Conservation (phyloP, 2,329 filamentous ascomycete species). For the Fusarium nodosum region DNA sequence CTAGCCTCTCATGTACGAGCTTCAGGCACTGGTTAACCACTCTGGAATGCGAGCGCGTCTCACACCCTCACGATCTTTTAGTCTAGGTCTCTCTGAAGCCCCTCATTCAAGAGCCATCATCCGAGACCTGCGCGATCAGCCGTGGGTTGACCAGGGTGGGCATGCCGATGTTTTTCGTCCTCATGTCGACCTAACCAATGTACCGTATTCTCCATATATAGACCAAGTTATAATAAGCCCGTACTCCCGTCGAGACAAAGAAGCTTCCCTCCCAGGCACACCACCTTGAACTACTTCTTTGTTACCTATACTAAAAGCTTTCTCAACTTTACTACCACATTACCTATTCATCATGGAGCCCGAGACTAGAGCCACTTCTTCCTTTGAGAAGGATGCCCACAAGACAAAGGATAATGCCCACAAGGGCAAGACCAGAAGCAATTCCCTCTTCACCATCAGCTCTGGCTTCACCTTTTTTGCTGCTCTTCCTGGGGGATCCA, state of each 20-base stretch:
- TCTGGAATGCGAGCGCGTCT: slow-evolving; percentile 48
- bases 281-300: slow-evolving; percentile 35
- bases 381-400: slow-evolving; percentile 47
- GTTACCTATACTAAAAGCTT: slow-evolving; percentile 14
- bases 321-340: slow-evolving; percentile 8
- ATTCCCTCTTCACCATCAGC: slow-evolving; percentile 48
- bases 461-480: slow-evolving; percentile 50
- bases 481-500: slow-evolving; percentile 45
- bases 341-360: slow-evolving; percentile 42
- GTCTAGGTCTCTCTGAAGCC: slow-evolving; percentile 31
- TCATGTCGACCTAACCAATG: slow-evolving; percentile 15
- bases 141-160: slow-evolving; percentile 33
- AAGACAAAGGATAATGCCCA: slow-evolving; percentile 46
- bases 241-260: slow-evolving; percentile 40
- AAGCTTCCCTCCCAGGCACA: slow-evolving; percentile 21
- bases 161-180: slow-evolving; percentile 34
- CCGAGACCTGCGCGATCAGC: slow-evolving; percentile 37
- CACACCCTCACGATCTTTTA: slow-evolving; percentile 39
- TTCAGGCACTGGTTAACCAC: slow-evolving; percentile 42
- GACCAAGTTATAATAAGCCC: slow-evolving; percentile 44
- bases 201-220: slow-evolving; percentile 27
- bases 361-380: slow-evolving; percentile 43
- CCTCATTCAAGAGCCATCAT: slow-evolving; percentile 36
- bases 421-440: slow-evolving; percentile 46
- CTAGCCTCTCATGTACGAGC: slow-evolving; percentile 42